Conservation (phyloP, 768 basidiomycete species). For the Gelatoporia subvermispora region DNA sequence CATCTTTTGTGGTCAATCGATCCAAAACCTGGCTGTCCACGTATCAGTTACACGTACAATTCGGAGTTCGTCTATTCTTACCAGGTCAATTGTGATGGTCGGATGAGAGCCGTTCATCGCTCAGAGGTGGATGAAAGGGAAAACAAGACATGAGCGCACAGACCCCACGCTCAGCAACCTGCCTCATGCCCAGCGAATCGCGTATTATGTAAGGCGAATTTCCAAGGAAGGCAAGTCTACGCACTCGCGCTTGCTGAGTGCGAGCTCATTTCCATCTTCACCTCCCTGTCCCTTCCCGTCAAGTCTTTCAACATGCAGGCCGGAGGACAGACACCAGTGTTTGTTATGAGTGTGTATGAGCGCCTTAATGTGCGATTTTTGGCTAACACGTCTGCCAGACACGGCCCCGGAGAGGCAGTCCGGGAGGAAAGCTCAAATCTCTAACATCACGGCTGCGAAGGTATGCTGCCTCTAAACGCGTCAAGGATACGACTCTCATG, state of each 20-base stretch:
- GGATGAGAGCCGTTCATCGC: constrained; percentile 28
- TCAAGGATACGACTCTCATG: background rate
- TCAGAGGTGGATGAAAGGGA: too few species aligned
- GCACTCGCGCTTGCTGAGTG: background rate
- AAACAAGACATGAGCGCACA: too few species aligned
- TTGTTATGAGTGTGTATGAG: constrained; percentile 67
- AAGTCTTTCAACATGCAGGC: constrained; percentile 22
- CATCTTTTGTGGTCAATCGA: constrained; percentile 67
- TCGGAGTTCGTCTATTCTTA: constrained; percentile 13
- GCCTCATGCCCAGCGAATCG: too few species aligned
- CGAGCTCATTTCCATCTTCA: too few species aligned
- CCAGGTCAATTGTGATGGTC: constrained; percentile 48
- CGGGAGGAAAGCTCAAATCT: constrained; percentile 92
- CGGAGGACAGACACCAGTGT: constrained; percentile 68
- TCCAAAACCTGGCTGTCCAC: constrained; percentile 54
- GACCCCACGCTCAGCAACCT: too few species aligned
- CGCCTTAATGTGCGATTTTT: constrained; percentile 1
- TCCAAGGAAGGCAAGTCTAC: background rate
- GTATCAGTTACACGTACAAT: constrained; percentile 9
- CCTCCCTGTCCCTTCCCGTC: background rate
- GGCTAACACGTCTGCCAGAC: constrained; percentile 44
- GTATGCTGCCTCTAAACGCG: constrained; percentile 35
- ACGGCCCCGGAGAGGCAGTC: constrained; percentile 91
- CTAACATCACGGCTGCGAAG: constrained; percentile 97
- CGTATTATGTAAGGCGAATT: background rate